A percentile compares a stretch with the other conserved stretches of the same genome.
Conservation (phyloP, 2,329 filamentous ascomycete species). For the Venturia carpophila region DNA sequence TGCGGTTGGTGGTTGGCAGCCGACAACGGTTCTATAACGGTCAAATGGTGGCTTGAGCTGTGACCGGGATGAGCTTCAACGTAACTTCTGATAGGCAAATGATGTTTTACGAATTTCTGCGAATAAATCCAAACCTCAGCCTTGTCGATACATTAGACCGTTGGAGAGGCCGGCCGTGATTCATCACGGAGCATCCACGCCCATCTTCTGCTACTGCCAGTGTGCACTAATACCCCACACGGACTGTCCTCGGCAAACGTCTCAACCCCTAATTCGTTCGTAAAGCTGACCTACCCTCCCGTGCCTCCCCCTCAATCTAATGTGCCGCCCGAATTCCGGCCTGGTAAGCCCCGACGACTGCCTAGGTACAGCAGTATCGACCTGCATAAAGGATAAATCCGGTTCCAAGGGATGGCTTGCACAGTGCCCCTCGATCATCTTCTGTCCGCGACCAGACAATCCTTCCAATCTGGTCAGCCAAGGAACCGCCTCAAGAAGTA, state of each 20-base stretch:
- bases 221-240: too few relatives aligned
- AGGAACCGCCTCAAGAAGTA: slow-evolving; percentile 17
- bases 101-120: not conserved
- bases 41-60: slow-evolving; percentile 7
- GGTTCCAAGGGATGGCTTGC: not conserved
- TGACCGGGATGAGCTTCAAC: slow-evolving; percentile 1
- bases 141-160: not conserved
- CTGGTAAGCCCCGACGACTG: not conserved
- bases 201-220: too few relatives aligned
- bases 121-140: not conserved
- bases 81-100: not conserved
- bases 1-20: not conserved
- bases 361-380: not conserved
- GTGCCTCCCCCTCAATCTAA: not conserved
- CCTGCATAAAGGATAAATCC: not conserved
- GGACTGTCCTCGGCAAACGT: not conserved
- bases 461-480: slow-evolving; percentile 11
- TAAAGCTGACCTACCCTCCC: not conserved
- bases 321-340: not conserved
- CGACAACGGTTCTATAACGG: slow-evolving; percentile 1
- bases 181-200: not conserved
- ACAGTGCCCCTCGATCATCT: slow-evolving; percentile 7
- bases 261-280: not conserved
- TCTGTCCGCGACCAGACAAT: slow-evolving; percentile 9
- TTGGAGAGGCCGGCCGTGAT: not conserved